Evolutionary conservation across 768 basidiomycete genomes (phyloP), one percentile per base, ranked within the genome.

Genomic region (Calocybe indica): DNA sequence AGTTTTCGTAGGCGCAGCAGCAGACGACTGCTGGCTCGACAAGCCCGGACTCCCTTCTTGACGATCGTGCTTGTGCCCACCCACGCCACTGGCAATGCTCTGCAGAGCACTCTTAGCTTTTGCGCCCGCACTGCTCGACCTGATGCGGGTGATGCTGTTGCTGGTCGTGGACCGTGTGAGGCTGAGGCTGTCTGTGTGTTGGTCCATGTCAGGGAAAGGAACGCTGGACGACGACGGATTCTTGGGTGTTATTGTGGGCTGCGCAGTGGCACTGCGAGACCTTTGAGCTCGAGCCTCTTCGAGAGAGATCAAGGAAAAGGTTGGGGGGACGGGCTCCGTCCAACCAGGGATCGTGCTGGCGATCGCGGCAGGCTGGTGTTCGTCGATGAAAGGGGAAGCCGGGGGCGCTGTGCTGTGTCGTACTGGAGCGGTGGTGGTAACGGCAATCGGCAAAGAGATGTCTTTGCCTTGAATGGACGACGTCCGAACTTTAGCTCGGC

Each of bases 231-330:
- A 60, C 1, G 60, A 54, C 9, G 53, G 36, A 11, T 57, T 48
- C 48, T 55, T 53, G 43, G 61, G 55, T 40, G 53, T 63, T 58
- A 45, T 53, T 52, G 43, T 57, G 55, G 29, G 61, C 48, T 40
- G 64, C 13, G 61, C 62, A 3, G 76, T 75, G n/a, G 64, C 65
- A 54, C 71, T 76, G 43, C 83, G 78, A 39, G 77, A 69, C 43
- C 83, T 79, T 58, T 84, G 79, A 9, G 82, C 85, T 55, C 87
- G 79, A 3, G 88, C 88, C 66, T 91, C 85, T 58, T 89, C 84
- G 45, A 90, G 70, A 5, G 85, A 78, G 43, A 90, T 89, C 35
- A 91, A 74, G 30, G 77, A 70, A 52, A 88, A 82, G 11, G 76
- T 65, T 14, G 80, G 73, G 9, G 76, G 65, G 6, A 64, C 49